Conservation (phyloP, 2,329 filamentous ascomycete genomes). For the Hypoxylon sp. region DNA sequence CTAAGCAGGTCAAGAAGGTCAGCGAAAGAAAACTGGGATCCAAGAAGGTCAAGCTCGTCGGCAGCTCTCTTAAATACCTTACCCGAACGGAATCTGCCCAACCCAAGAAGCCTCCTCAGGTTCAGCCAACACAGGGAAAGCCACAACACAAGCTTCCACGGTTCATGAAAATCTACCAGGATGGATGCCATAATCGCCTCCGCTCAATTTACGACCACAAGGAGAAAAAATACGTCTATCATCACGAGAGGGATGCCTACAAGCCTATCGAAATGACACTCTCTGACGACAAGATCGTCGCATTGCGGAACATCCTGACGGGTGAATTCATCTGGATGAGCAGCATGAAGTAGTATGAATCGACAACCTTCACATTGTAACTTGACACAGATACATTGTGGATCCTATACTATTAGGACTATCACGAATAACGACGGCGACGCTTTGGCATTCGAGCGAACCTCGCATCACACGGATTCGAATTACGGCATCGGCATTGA, state of each 20-base stretch:
- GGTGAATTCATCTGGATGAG: neutral
- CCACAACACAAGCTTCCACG: neutral
- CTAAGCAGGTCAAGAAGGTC: neutral
- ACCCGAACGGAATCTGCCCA: neutral
- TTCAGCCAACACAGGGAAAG: neutral
- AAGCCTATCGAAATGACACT: conserved; percentile 18
- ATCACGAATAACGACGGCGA: neutral
- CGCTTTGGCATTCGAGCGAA: neutral
- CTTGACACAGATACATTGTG: neutral
- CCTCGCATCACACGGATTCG: neutral
- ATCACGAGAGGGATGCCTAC: conserved; percentile 12
- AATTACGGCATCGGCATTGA: neutral
- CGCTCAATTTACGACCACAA: conserved; percentile 19
- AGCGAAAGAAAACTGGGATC: neutral
- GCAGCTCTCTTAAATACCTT: neutral
- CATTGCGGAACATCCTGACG: neutral
- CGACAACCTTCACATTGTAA: neutral
- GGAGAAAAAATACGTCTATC: conserved; percentile 4
- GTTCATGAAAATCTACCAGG: conserved; percentile 7
- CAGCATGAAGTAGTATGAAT: neutral
- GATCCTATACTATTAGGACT: neutral
- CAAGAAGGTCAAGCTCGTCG: neutral
- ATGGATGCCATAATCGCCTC: conserved; percentile 11
- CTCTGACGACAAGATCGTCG: neutral
- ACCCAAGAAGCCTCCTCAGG: too few relatives aligned